A percentile compares a stretch with the other conserved stretches of the same genome.
Evolutionary conservation across 1,139 yeast genomes (phyloP).

Genomic region (Saccharomyces hybrid): DNA sequence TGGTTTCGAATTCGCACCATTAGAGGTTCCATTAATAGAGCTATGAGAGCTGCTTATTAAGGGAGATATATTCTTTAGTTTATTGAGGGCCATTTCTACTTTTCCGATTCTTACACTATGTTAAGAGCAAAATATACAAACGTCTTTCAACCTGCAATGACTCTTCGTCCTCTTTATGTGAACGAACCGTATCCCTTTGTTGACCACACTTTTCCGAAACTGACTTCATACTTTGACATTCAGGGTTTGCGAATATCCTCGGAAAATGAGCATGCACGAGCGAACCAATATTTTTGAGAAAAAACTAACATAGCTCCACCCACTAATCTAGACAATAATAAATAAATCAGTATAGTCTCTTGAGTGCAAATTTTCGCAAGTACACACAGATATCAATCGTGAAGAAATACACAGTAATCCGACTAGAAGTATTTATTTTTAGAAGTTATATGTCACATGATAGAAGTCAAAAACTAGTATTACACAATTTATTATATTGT

Average conservation of each 20-base stretch:
- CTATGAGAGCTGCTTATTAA: neutral
- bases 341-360: neutral
- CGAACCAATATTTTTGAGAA: neutral
- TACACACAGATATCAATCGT: neutral
- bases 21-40: neutral
- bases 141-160: too few species aligned
- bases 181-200: neutral
- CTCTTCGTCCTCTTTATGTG: neutral
- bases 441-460: neutral
- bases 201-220: neutral
- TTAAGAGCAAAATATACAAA: neutral
- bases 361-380: neutral
- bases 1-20: neutral
- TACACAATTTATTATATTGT: too few species aligned
- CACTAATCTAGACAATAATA: too few species aligned
- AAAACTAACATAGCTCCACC: neutral
- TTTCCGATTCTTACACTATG: neutral
- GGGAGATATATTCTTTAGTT: neutral
- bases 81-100: neutral
- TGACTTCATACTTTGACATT: neutral
- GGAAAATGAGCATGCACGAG: neutral
- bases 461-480: neutral
- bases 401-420: neutral
- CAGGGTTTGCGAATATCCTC: neutral
- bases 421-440: neutral